Evolutionary conservation across 805 yeast genomes (phyloP), one percentile per base, ranked within the genome.

Genomic region (Barnettozyma sucrosica): DNA sequence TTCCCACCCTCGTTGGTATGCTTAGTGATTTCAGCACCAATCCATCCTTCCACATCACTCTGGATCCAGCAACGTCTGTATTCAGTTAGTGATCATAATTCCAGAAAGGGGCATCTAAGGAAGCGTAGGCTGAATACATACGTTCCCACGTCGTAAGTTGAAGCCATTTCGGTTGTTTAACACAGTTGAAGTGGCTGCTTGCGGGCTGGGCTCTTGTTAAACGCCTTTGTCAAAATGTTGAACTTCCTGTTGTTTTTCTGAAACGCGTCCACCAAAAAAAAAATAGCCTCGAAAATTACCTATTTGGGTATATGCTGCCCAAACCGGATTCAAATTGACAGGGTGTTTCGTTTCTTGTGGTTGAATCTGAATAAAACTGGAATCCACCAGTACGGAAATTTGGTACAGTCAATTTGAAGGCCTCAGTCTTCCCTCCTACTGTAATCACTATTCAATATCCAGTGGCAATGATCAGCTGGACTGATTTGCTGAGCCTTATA

Each of bases 31-130:
- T 79, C 81, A 36, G 80, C 83, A 23, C 88, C 89, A 10, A 82
- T 66, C 89, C 90, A 84, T 7, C 90, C 92, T 51, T 74, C 70
- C 39, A 72, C 71, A 43, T 77, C 80, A 63, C 81, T 85, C 13
- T 88, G 89, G 58, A 79, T 76, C 92, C 90, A 84, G 63, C 89
- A 83, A 55, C 86, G 83, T 60, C 84, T 79, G 47, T 34, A 8
- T 5, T 11, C 14, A 7, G 61, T 58, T 57, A 57, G 61, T 75
- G 74, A 18, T 19, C 18, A 21, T 3, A 18, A 10, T 36, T 14
- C 21, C 37, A 34, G 16, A 28, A 28, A 7, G 4, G 32, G 32
- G 16, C 32, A n/a, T 11, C 9, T 13, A 28, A 28, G 14, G 7
- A 4, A 11, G 32, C 14, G 13, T 9, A 28, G 13, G 16, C 8